phyloP scores from a whole-genome alignment of 495 filamentous ascomycete species.

The Cercophora newfieldiana region DNA sequence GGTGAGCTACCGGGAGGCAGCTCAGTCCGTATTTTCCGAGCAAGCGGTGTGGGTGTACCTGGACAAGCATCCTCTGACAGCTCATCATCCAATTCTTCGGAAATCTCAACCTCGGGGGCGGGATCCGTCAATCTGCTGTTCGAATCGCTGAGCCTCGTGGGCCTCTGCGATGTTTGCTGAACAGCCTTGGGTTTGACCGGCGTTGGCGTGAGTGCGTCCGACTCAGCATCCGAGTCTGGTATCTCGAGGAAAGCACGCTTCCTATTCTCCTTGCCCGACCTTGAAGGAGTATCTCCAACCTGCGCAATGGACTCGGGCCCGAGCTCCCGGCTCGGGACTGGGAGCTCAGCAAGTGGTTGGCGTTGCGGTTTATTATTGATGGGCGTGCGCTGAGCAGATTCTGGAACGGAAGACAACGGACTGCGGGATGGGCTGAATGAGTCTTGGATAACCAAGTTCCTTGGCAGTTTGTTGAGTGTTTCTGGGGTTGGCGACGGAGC shows the following conservation, averaged over 20 bases:
- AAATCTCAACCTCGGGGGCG: neutral
- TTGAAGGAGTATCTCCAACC: constrained; percentile 13
- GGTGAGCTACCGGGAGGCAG: constrained; percentile 16
- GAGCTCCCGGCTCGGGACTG: constrained; percentile 20
- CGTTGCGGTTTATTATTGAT: constrained; percentile 16
- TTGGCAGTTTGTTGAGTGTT: constrained; percentile 28
- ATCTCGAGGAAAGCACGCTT: constrained; percentile 32
- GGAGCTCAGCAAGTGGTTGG: constrained; percentile 31
- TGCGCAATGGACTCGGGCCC: constrained; percentile 2
- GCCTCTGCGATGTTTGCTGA: constrained; percentile 8
- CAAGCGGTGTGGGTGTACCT: constrained; percentile 14
- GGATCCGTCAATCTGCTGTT: neutral
- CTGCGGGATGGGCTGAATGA: constrained; percentile 39
- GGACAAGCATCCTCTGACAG: neutral
- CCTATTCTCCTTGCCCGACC: constrained; percentile 11
- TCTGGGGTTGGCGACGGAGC: constrained; percentile 32
- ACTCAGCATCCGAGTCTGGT: constrained; percentile 46
- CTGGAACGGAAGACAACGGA: constrained; percentile 21
- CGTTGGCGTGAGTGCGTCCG: constrained; percentile 27
- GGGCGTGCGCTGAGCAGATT: constrained; percentile 16
- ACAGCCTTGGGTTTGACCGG: constrained; percentile 17
- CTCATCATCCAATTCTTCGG: neutral
- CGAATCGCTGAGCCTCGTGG: neutral
- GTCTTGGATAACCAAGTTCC: constrained; percentile 39
- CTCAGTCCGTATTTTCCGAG: constrained; percentile 24